These are phyloP conservation scores for Fomitopsis pinicola DNA, from an alignment of 1,284 basidiomycete species.

Conservation along the genomic window DNA sequence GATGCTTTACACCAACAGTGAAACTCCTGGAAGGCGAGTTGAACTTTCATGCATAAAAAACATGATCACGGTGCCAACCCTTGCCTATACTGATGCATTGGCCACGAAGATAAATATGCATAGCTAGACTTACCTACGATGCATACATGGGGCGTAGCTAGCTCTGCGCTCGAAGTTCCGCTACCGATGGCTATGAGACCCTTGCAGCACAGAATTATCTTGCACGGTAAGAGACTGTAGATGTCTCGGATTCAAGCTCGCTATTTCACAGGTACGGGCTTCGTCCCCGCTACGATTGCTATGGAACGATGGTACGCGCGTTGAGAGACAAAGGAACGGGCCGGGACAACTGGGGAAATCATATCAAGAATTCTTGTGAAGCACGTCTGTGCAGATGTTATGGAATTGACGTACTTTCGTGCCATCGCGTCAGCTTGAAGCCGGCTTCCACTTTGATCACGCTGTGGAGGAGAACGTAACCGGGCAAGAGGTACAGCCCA, in stretches of 20 bases:
- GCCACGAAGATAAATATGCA: too few relatives aligned
- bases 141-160: too few relatives aligned
- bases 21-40: too few relatives aligned
- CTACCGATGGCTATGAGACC: too few relatives aligned
- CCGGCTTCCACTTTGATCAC: slow-evolving; percentile 17
- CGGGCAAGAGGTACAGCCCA: slow-evolving; percentile 14
- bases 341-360: slow-evolving; percentile 15
- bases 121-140: too few relatives aligned
- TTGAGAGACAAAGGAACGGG: slow-evolving; percentile 20
- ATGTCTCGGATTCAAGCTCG: slow-evolving; percentile 22
- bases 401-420: too few relatives aligned
- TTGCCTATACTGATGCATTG: too few relatives aligned
- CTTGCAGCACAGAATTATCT: too few relatives aligned
- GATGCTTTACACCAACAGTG: too few relatives aligned
- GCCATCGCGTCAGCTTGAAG: slow-evolving; percentile 18
- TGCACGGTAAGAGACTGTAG: slow-evolving; percentile 18
- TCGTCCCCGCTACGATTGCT: slow-evolving; percentile 21
- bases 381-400: slow-evolving; percentile 3
- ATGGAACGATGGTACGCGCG: slow-evolving; percentile 22
- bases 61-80: too few relatives aligned
- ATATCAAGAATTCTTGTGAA: slow-evolving; percentile 25
- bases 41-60: too few relatives aligned
- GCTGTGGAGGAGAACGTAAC: slow-evolving; percentile 14
- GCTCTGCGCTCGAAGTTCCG: too few relatives aligned
- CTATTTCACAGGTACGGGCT: slow-evolving; percentile 22